These are phyloP conservation scores for Hypoxylon trugodes DNA, from an alignment of 495 filamentous ascomycete genomes.

Conservation along the genomic window DNA sequence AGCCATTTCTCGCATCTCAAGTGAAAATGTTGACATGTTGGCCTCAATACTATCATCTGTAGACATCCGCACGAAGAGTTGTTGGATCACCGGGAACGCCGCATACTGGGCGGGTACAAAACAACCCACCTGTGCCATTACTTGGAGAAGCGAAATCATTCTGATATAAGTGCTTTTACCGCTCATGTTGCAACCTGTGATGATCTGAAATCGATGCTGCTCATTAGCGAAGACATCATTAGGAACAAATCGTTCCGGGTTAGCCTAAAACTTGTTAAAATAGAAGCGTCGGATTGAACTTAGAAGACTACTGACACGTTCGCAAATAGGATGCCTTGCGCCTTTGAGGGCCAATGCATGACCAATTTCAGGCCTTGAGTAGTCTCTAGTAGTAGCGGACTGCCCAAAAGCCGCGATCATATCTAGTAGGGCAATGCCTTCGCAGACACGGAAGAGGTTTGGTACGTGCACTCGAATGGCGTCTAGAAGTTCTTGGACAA, in stretches of 20 bases:
- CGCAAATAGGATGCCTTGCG: conserved; percentile 85
- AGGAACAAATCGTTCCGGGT: conserved; percentile 70
- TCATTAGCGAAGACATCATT: conserved; percentile 88
- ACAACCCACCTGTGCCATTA: conserved; percentile 94
- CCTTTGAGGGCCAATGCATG: conserved; percentile 79
- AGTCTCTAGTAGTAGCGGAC: conserved; percentile 77
- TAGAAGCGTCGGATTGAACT: neutral
- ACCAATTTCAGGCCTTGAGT: conserved; percentile 79
- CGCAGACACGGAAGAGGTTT: conserved; percentile 77
- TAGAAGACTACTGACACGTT: conserved; percentile 65
- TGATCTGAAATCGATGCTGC: conserved; percentile 84
- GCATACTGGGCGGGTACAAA: conserved; percentile 90
- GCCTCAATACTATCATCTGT: conserved; percentile 88
- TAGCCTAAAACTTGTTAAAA: conserved; percentile 34
- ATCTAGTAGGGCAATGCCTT: conserved; percentile 88
- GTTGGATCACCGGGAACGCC: conserved; percentile 78
- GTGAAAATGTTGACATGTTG: conserved; percentile 91
- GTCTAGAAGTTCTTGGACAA: conserved; percentile 73
- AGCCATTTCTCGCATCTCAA: conserved; percentile 95
- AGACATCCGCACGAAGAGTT: conserved; percentile 87
- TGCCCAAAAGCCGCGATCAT: conserved; percentile 89
- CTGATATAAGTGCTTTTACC: conserved; percentile 98
- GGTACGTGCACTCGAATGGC: conserved; percentile 73
- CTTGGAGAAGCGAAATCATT: conserved; percentile 79
- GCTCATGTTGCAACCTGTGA: conserved; percentile 98